Conservation (phyloP, 352 stramenopile species). For the Phytophthora cactorum region DNA sequence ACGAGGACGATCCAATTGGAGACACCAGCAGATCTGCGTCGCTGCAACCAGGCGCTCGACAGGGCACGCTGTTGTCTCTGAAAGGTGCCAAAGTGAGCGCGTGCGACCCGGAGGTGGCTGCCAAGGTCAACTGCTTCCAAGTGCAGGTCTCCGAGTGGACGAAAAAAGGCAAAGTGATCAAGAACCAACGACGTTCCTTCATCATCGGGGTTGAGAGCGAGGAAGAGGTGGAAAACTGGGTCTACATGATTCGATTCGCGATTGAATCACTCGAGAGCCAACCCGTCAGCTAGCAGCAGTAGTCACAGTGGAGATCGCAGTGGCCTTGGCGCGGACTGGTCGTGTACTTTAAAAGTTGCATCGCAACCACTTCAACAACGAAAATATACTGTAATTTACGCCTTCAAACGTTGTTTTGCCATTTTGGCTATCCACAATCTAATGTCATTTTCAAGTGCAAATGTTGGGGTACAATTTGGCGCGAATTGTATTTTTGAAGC, state of each 20-base stretch:
- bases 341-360: conserved; percentile 17
- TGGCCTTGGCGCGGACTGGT: background rate
- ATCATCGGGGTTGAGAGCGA: conserved; percentile 78
- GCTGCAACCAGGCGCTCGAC: conserved; percentile 34
- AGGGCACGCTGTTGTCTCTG: conserved; percentile 73
- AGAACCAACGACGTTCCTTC: conserved; percentile 69
- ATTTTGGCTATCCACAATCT: background rate
- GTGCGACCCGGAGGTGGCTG: conserved; percentile 71
- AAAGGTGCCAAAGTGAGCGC: conserved; percentile 75
- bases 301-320: background rate
- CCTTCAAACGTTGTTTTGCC: no score
- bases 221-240: conserved; percentile 81
- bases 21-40: conserved; percentile 5
- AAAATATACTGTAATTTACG: no score
- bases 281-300: conserved; percentile 12
- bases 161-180: conserved; percentile 76
- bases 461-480: conserved; percentile 3
- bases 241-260: conserved; percentile 87
- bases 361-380: no score
- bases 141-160: conserved; percentile 86
- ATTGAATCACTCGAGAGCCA: conserved; percentile 87
- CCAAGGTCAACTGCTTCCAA: conserved; percentile 87
- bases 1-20: conserved; percentile 48
- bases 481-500: conserved; percentile 17
- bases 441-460: conserved; percentile 12